Conservation (phyloP, 495 filamentous ascomycete genomes). For the Neurospora sp. region DNA sequence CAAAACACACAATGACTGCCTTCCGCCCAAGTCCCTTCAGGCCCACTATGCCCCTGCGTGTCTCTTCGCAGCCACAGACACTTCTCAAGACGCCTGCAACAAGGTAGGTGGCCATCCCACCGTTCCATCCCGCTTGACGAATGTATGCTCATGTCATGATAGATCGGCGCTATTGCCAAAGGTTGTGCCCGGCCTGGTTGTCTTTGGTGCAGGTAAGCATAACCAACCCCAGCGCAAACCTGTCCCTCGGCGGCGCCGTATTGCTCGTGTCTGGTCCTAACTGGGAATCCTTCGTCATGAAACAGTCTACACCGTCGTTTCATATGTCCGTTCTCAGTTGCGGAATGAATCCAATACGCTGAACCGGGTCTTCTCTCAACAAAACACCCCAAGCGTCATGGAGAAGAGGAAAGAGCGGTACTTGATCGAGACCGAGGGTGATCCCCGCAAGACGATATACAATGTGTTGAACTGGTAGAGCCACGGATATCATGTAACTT, state of each 20-base stretch:
- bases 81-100: background rate
- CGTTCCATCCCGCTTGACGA: constrained; percentile 1
- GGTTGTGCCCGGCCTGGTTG: constrained; percentile 15
- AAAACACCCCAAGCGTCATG: constrained; percentile 29
- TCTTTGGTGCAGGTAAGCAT: constrained; percentile 19
- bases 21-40: background rate
- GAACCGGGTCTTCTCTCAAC: constrained; percentile 31
- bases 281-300: background rate
- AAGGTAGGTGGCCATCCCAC: background rate
- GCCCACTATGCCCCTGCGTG: background rate
- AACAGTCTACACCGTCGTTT: constrained; percentile 21
- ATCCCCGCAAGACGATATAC: constrained; percentile 28
- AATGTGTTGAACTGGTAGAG: constrained; percentile 28
- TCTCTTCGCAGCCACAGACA: background rate
- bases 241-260: background rate
- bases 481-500: background rate
- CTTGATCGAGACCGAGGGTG: constrained; percentile 25
- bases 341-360: constrained; percentile 20
- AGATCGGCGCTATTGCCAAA: background rate
- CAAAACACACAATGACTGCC: background rate
- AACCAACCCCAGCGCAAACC: background rate
- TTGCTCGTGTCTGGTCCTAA: background rate
- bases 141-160: background rate
- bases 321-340: constrained; percentile 25
- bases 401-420: constrained; percentile 18